phyloP scores from a whole-genome alignment of 441 rosid species.

The Lagerstroemia fauriei region DNA sequence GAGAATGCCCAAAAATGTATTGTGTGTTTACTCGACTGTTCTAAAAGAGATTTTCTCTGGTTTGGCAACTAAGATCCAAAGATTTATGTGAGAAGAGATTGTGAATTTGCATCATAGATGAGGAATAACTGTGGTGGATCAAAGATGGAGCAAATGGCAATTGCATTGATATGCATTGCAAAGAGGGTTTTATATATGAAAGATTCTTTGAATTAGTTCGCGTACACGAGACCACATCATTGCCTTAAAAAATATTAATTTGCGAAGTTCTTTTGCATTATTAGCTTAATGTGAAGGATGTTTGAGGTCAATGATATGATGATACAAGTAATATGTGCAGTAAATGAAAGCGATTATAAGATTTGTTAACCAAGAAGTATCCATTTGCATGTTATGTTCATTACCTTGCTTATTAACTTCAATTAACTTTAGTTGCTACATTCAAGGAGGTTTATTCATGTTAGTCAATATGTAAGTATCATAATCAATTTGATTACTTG shows the following conservation, averaged over 20 bases:
- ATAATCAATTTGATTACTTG: neutral
- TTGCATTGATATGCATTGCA: constrained; percentile 15
- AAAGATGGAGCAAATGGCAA: constrained; percentile 21
- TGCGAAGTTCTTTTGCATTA: too few species aligned
- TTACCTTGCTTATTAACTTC: too few species aligned
- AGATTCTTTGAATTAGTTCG: constrained; percentile 10
- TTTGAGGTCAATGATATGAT: too few species aligned
- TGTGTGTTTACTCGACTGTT: neutral
- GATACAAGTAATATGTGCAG: too few species aligned
- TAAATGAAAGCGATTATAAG: too few species aligned
- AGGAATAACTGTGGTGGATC: constrained; percentile 15
- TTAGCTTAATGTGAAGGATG: too few species aligned
- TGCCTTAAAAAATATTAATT: too few species aligned
- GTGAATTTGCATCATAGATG: constrained; percentile 12
- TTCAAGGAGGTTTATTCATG: neutral
- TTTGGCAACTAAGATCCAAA: constrained; percentile 4
- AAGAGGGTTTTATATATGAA: neutral
- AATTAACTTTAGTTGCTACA: too few species aligned
- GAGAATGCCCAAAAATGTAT: neutral
- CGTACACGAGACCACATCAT: neutral
- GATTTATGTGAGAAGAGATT: neutral
- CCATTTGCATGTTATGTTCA: too few species aligned
- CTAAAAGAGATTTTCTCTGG: neutral
- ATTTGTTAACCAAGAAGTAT: too few species aligned
- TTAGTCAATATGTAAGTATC: too few species aligned